phyloP scores from a whole-genome alignment of 202 grass and related monocot genomes.

The Alloteropsis angusta region DNA sequence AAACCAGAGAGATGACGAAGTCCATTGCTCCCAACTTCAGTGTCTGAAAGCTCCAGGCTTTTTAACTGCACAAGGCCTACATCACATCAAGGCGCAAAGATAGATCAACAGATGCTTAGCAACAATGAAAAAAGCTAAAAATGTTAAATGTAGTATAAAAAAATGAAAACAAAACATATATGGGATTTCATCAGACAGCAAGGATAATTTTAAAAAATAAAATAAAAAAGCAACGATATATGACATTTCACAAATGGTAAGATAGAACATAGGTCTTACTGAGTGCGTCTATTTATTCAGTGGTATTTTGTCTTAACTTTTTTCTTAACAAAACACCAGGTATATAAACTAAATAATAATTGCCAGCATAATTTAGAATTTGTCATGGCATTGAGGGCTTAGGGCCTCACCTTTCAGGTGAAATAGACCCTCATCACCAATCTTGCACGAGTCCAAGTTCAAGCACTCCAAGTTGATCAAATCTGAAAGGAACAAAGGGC shows the following conservation, averaged over 20 bases:
- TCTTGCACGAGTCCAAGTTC: constrained; percentile 97
- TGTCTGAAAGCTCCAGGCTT: constrained; percentile 86
- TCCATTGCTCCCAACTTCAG: constrained; percentile 77
- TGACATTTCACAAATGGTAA: too few species aligned
- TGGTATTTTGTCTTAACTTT: too few species aligned
- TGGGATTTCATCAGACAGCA: neutral
- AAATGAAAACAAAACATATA: neutral
- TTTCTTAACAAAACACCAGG: too few species aligned
- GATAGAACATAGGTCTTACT: too few species aligned
- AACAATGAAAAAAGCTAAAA: neutral
- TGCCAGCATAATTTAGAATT: too few species aligned
- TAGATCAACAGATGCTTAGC: constrained; percentile 12
- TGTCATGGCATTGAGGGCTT: neutral
- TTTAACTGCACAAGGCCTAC: constrained; percentile 63
- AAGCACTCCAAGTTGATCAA: constrained; percentile 83
- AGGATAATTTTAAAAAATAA: too few species aligned
- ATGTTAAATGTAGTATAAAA: neutral
- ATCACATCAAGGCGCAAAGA: constrained; percentile 21
- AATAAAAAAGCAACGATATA: too few species aligned
- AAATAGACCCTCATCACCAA: constrained; percentile 57
- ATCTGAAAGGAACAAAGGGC: constrained; percentile 42
- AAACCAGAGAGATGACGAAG: constrained; percentile 80
- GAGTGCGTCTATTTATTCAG: too few species aligned
- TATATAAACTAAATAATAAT: too few species aligned
- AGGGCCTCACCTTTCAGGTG: constrained; percentile 64